Conservation (phyloP, 176 grass and related monocot species). For the Thinopyrum elongatum region DNA sequence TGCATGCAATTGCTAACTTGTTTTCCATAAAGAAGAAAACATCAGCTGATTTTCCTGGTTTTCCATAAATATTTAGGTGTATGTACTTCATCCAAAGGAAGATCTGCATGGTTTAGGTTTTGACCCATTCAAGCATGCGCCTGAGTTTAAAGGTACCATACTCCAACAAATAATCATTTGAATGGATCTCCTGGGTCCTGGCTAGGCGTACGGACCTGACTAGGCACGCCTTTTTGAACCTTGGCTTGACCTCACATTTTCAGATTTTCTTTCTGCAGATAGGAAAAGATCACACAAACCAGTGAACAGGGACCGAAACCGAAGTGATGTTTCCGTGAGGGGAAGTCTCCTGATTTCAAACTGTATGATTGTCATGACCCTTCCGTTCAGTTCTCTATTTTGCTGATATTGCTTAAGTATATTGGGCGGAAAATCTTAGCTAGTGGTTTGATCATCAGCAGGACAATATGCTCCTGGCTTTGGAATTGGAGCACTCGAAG, state of each 20-base stretch:
- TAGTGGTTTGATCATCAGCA: constrained; percentile 55
- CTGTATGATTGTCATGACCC: constrained; percentile 53
- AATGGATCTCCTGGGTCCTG: too few relatives aligned
- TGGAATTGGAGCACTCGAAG: constrained; percentile 96
- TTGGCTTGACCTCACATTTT: constrained; percentile 2
- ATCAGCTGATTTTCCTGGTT: constrained; percentile 24
- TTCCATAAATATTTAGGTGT: constrained; percentile 51
- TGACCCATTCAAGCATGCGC: constrained; percentile 94
- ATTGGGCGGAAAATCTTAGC: constrained; percentile 19
- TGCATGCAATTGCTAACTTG: not conserved
- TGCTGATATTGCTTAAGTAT: constrained; percentile 14
- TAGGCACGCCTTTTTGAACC: not conserved
- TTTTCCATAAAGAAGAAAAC: constrained; percentile 5
- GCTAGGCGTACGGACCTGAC: too few relatives aligned
- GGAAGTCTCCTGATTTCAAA: constrained; percentile 72
- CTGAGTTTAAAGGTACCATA: constrained; percentile 85
- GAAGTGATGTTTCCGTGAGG: constrained; percentile 46
- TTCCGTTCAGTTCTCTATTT: constrained; percentile 10
- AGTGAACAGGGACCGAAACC: constrained; percentile 41
- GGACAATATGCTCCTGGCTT: constrained; percentile 89
- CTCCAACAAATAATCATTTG: constrained; percentile 2
- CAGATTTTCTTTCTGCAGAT: constrained; percentile 57
- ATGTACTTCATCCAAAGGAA: constrained; percentile 84
- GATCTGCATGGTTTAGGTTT: constrained; percentile 95
- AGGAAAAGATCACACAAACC: constrained; percentile 71